These are phyloP conservation scores for Lophiotrema nucula DNA, from an alignment of 495 filamentous ascomycete species.

Conservation along the genomic window DNA sequence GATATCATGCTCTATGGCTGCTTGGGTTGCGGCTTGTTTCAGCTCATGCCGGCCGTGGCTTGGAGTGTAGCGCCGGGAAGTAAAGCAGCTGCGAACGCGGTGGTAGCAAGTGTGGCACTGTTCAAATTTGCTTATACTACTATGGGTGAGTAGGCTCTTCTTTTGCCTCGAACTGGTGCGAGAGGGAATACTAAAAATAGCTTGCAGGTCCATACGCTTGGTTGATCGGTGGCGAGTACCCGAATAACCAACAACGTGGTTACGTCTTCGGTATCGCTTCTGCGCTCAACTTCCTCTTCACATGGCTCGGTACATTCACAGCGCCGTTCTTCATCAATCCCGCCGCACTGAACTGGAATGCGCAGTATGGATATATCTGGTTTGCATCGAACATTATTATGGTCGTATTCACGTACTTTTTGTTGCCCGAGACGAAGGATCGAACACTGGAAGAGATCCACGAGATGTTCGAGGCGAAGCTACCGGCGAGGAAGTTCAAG, in stretches of 20 bases:
- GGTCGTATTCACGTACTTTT: constrained; percentile 52
- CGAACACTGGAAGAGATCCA: constrained; percentile 40
- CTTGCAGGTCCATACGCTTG: constrained; percentile 15
- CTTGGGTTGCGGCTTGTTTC: constrained; percentile 1
- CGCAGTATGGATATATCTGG: constrained; percentile 50
- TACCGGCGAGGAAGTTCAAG: constrained; percentile 41
- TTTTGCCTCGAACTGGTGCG: background rate
- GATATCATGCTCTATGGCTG: constrained; percentile 10
- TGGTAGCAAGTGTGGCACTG: constrained; percentile 12
- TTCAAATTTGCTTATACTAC: constrained; percentile 16
- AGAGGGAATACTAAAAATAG: background rate
- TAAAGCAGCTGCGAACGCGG: background rate
- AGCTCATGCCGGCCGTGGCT: constrained; percentile 15
- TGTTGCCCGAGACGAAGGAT: constrained; percentile 53
- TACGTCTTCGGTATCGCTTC: constrained; percentile 21
- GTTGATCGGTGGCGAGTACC: constrained; percentile 17
- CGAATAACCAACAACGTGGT: constrained; percentile 14
- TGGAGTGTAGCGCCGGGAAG: constrained; percentile 7
- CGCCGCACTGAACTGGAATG: constrained; percentile 36
- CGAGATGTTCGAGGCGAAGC: constrained; percentile 37
- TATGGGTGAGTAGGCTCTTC: background rate
- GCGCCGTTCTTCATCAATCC: constrained; percentile 26
- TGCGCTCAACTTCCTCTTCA: constrained; percentile 11
- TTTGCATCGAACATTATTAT: constrained; percentile 44
- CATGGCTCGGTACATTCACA: constrained; percentile 20